Evolutionary conservation across 2,329 filamentous ascomycete species (phyloP).

Genomic region (Emergomyces orientalis): DNA sequence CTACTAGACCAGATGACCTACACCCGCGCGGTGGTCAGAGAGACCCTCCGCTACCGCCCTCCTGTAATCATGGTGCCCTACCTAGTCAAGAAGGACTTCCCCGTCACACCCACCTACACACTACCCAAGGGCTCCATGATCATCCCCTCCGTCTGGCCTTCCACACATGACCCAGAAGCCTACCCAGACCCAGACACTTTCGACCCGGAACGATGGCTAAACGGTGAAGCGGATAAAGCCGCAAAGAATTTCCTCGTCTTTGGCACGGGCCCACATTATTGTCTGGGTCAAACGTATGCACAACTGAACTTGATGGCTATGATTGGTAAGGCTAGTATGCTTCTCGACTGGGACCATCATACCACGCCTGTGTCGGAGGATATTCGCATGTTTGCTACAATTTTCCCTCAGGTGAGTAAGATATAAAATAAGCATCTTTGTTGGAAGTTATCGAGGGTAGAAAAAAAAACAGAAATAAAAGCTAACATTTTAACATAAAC

Average conservation of each 20-base stretch:
- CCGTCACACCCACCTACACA: constrained; percentile 79
- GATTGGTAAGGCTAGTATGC: constrained; percentile 79
- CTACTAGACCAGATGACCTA: constrained; percentile 81
- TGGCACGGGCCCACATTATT: constrained; percentile 92
- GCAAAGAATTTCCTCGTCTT: constrained; percentile 97
- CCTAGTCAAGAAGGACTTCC: constrained; percentile 88
- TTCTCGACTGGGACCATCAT: constrained; percentile 84
- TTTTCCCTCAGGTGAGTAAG: constrained; percentile 79
- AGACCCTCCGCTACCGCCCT: constrained; percentile 85
- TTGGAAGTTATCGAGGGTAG: too few species aligned
- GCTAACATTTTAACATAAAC: background rate
- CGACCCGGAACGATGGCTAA: constrained; percentile 85
- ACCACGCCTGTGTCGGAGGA: constrained; percentile 76
- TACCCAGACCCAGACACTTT: constrained; percentile 84
- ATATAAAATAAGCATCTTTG: too few species aligned
- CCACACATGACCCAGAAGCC: constrained; percentile 83
- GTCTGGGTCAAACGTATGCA: constrained; percentile 86
- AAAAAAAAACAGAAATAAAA: too few species aligned
- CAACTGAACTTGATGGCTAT: constrained; percentile 80
- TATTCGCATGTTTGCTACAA: constrained; percentile 96
- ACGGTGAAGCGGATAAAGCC: constrained; percentile 77
- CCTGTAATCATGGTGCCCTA: constrained; percentile 98
- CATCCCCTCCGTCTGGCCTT: constrained; percentile 80
- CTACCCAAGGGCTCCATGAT: constrained; percentile 93
- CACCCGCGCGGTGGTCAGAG: constrained; percentile 83